Percentiles rank a stretch among this genome's conserved stretches.
Evolutionary conservation across 352 stramenopile genomes (phyloP).

Genomic region (Globisporangium rhizosaccharum): DNA sequence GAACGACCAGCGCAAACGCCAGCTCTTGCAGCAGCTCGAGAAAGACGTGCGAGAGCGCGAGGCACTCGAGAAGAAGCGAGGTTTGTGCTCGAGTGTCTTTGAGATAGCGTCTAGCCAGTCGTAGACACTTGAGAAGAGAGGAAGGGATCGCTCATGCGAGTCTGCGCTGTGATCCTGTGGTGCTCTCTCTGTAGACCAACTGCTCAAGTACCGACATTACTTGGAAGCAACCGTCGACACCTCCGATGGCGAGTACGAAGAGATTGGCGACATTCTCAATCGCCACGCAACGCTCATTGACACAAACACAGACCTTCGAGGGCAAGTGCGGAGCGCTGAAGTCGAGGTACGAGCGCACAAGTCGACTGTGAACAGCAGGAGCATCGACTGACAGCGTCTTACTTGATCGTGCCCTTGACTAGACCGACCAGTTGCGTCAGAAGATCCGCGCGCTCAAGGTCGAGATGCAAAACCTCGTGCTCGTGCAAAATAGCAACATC

Average conservation of each 20-base stretch:
- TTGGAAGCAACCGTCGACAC: constrained; percentile 78
- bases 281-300: constrained; percentile 80
- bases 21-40: constrained; percentile 61
- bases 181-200: constrained; percentile 24
- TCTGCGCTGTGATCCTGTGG: neutral
- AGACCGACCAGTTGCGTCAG: constrained; percentile 73
- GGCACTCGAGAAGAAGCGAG: constrained; percentile 66
- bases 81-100: constrained; percentile 5
- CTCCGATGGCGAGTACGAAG: constrained; percentile 81
- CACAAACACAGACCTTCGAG: constrained; percentile 84
- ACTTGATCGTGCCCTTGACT: neutral
- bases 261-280: constrained; percentile 82
- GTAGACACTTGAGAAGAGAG: neutral
- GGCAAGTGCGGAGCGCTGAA: constrained; percentile 62
- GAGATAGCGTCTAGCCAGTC: neutral
- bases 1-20: constrained; percentile 78
- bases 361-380: neutral
- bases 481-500: constrained; percentile 85
- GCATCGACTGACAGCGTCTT: neutral
- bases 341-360: constrained; percentile 28
- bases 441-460: constrained; percentile 72
- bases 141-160: neutral
- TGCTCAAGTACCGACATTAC: constrained; percentile 84
- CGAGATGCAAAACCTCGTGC: constrained; percentile 78
- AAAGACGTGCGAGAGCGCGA: constrained; percentile 66